phyloP scores from a whole-genome alignment of 1,139 yeast genomes.

The Debaryomyces udenii region DNA sequence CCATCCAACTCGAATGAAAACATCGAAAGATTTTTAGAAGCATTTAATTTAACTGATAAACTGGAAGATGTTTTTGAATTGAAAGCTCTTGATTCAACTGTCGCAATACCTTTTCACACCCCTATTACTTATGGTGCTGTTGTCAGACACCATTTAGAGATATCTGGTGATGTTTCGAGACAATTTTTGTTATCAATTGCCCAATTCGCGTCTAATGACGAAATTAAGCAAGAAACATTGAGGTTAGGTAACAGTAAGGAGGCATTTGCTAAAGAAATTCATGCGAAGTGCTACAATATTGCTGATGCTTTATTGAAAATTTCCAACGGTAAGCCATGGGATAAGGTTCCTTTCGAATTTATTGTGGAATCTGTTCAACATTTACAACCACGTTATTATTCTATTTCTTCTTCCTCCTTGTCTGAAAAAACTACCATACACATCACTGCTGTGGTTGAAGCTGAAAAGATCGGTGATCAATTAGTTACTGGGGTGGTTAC shows the following conservation, averaged over 20 bases:
- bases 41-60: conserved; percentile 62
- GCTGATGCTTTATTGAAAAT: conserved; percentile 72
- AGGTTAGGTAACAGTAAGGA: conserved; percentile 70
- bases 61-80: conserved; percentile 62
- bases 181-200: conserved; percentile 78
- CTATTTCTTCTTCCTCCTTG: conserved; percentile 89
- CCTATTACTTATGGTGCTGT: conserved; percentile 92
- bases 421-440: conserved; percentile 75
- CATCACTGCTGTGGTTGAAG: conserved; percentile 92
- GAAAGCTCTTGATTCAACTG: conserved; percentile 74
- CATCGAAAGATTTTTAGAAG: conserved; percentile 61
- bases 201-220: conserved; percentile 77
- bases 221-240: conserved; percentile 53
- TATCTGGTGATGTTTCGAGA: conserved; percentile 92
- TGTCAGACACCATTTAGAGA: conserved; percentile 85
- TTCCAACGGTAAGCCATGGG: conserved; percentile 71
- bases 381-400: conserved; percentile 92
- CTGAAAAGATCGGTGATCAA: conserved; percentile 51
- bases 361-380: conserved; percentile 79
- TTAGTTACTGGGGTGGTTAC: conserved; percentile 85
- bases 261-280: conserved; percentile 65
- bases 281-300: conserved; percentile 63
- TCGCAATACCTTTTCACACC: conserved; percentile 74
- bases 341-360: conserved; percentile 78
- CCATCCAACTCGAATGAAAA: conserved; percentile 85